Conservation (phyloP, 495 filamentous ascomycete genomes). For the Cudoniella acicularis region DNA sequence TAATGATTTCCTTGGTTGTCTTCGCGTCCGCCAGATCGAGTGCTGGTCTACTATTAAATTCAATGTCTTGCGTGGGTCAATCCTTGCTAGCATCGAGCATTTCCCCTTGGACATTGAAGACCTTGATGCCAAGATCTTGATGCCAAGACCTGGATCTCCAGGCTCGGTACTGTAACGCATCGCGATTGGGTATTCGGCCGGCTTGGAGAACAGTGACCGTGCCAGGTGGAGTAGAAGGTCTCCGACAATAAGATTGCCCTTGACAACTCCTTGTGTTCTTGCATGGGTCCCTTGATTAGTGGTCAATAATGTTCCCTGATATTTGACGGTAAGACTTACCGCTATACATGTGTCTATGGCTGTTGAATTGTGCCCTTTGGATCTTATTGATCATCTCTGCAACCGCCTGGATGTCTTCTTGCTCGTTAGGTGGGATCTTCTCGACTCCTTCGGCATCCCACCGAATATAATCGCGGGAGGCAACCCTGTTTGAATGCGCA, state of each 20-base stretch:
- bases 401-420: slow-evolving; percentile 42
- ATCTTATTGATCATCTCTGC: slow-evolving; percentile 45
- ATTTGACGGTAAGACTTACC: too few species aligned
- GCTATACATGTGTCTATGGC: slow-evolving; percentile 37
- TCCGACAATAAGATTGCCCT: slow-evolving; percentile 39
- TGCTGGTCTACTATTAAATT: slow-evolving; percentile 45
- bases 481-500: not conserved
- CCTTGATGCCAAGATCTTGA: slow-evolving; percentile 46
- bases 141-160: slow-evolving; percentile 41
- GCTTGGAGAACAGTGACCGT: slow-evolving; percentile 41
- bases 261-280: slow-evolving; percentile 42
- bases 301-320: too few species aligned
- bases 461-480: slow-evolving; percentile 32
- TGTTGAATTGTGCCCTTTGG: slow-evolving; percentile 44
- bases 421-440: slow-evolving; percentile 36
- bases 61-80: slow-evolving; percentile 41
- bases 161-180: slow-evolving; percentile 41
- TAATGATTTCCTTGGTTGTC: slow-evolving; percentile 43
- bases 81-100: slow-evolving; percentile 37
- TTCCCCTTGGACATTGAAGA: slow-evolving; percentile 43
- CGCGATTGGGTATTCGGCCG: slow-evolving; percentile 34
- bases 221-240: slow-evolving; percentile 39
- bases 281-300: slow-evolving; percentile 30
- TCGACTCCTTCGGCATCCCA: slow-evolving; percentile 43
- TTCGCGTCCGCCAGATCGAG: slow-evolving; percentile 44